phyloP scores from a whole-genome alignment of 2,329 filamentous ascomycete species.

The Xenoacremonium recifei region DNA sequence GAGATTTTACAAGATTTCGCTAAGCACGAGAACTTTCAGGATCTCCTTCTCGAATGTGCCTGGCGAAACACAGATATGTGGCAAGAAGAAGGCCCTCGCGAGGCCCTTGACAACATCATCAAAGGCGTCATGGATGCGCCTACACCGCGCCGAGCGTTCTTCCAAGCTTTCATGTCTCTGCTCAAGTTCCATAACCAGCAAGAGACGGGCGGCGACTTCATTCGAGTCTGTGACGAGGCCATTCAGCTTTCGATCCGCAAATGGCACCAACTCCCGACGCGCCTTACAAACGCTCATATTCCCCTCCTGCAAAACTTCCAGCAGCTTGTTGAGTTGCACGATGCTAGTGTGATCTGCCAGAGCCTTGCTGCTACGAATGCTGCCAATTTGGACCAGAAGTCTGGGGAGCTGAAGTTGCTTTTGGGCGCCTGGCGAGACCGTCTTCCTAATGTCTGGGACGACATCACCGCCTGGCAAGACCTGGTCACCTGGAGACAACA shows the following conservation, averaged over 20 bases:
- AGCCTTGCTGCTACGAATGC: constrained; percentile 84
- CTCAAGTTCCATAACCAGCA: constrained; percentile 91
- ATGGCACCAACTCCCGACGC: constrained; percentile 96
- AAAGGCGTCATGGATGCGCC: constrained; percentile 98
- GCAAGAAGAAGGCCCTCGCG: constrained; percentile 80
- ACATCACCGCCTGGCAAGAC: constrained; percentile 99
- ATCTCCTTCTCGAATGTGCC: constrained; percentile 89
- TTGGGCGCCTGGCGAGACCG: constrained; percentile 94
- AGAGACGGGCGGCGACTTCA: constrained; percentile 77
- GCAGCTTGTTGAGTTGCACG: constrained; percentile 93
- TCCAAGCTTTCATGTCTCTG: constrained; percentile 96
- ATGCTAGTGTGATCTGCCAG: constrained; percentile 93
- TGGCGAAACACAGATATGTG: constrained; percentile 97
- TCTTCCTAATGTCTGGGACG: constrained; percentile 96
- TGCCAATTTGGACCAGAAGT: constrained; percentile 87
- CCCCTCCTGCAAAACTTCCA: constrained; percentile 97
- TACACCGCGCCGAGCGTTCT: constrained; percentile 90
- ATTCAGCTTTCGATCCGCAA: constrained; percentile 97
- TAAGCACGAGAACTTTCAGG: constrained; percentile 98
- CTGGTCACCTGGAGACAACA: constrained; percentile 99
- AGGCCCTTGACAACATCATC: constrained; percentile 88
- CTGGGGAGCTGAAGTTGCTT: constrained; percentile 89
- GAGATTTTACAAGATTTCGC: constrained; percentile 96
- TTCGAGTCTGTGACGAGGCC: constrained; percentile 88
- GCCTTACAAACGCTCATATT: constrained; percentile 92